phyloP scores from a whole-genome alignment of 306 rosid species.

The Psophocarpus tetragonolobus region DNA sequence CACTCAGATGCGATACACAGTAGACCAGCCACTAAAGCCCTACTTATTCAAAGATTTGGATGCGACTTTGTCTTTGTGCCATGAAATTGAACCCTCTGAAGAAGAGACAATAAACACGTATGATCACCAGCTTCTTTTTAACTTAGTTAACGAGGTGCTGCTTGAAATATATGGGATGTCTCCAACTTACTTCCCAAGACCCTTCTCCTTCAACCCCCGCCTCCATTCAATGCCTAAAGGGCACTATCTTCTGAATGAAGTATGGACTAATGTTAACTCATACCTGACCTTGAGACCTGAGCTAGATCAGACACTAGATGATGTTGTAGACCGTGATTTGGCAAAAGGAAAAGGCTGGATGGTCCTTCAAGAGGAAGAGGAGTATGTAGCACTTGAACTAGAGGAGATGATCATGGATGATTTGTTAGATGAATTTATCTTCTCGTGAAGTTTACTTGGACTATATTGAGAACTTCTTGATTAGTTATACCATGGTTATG shows the following conservation, averaged over 20 bases:
- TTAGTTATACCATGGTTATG: not conserved
- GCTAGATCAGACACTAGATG: slow-evolving; percentile 75
- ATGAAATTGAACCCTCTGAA: slow-evolving; percentile 44
- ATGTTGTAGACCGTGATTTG: slow-evolving; percentile 68
- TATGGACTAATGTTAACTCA: slow-evolving; percentile 47
- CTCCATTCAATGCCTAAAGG: slow-evolving; percentile 61
- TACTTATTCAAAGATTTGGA: slow-evolving; percentile 56
- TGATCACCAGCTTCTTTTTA: slow-evolving; percentile 65
- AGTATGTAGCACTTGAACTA: slow-evolving; percentile 65
- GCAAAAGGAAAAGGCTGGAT: slow-evolving; percentile 65
- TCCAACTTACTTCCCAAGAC: slow-evolving; percentile 59
- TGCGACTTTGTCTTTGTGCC: slow-evolving; percentile 20
- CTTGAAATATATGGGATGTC: slow-evolving; percentile 58
- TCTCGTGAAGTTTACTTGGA: slow-evolving; percentile 30
- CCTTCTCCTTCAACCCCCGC: slow-evolving; percentile 47
- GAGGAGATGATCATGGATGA: slow-evolving; percentile 76
- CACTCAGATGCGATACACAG: slow-evolving; percentile 44
- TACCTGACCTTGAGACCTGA: slow-evolving; percentile 69
- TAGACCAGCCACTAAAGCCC: slow-evolving; percentile 58
- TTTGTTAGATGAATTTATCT: slow-evolving; percentile 70
- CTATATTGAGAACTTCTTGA: not conserved
- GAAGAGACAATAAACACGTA: slow-evolving; percentile 27
- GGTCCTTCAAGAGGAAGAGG: slow-evolving; percentile 73
- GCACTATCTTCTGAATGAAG: slow-evolving; percentile 55
- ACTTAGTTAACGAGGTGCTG: slow-evolving; percentile 66